Evolutionary conservation across 805 yeast genomes (phyloP).

Genomic region (Sporopachydermia lactativora): DNA sequence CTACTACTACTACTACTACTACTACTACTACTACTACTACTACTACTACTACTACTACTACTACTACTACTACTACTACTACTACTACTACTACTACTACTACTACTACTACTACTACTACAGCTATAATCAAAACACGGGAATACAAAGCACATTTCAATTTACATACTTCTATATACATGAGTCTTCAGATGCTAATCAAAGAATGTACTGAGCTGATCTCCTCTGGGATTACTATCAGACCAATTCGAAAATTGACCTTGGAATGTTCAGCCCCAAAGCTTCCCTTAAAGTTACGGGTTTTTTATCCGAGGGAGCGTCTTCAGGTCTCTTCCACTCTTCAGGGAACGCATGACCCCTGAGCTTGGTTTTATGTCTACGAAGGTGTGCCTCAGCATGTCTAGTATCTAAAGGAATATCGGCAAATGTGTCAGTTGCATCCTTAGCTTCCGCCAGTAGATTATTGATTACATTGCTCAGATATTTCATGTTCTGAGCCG

Average conservation of each 20-base stretch:
- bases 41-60: too few relatives aligned
- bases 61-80: too few relatives aligned
- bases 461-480: constrained; percentile 49
- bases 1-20: too few relatives aligned
- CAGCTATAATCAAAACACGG: too few relatives aligned
- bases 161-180: not conserved
- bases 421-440: constrained; percentile 40
- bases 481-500: constrained; percentile 76
- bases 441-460: constrained; percentile 52
- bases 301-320: constrained; percentile 35
- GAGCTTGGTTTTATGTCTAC: constrained; percentile 26
- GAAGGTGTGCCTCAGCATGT: constrained; percentile 36
- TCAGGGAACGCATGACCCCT: constrained; percentile 48
- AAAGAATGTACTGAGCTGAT: not conserved
- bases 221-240: not conserved
- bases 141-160: not conserved
- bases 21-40: too few relatives aligned
- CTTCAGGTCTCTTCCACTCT: constrained; percentile 57
- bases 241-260: constrained; percentile 17
- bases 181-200: not conserved
- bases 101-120: too few relatives aligned
- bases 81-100: too few relatives aligned
- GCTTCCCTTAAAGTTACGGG: not conserved
- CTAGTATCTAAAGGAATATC: constrained; percentile 78
- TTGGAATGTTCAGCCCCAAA: constrained; percentile 11